These are phyloP conservation scores for Puccinia hordei DNA, from an alignment of 1,284 basidiomycete species.

Conservation along the genomic window DNA sequence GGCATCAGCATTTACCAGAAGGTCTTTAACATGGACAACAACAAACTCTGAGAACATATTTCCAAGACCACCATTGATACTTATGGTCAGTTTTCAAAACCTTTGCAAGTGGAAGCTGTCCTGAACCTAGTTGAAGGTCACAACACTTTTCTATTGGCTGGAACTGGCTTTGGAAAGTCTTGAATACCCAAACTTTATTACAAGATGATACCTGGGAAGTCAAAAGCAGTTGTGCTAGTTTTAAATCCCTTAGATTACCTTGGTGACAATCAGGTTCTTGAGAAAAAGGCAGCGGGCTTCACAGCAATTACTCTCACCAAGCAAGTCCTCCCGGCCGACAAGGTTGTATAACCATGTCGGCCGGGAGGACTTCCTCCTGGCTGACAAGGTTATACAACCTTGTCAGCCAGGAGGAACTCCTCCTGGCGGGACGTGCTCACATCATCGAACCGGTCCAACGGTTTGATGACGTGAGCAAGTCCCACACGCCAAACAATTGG, in stretches of 20 bases:
- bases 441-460: no score
- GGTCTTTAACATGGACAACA: background rate
- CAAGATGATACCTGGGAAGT: background rate
- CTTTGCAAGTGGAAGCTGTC: background rate
- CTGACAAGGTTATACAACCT: no score
- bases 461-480: no score
- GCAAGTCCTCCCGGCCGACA: background rate
- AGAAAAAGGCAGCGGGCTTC: conserved; percentile 5
- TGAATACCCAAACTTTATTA: conserved; percentile 17
- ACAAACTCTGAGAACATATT: background rate
- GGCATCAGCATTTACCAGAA: background rate
- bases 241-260: background rate
- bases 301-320: background rate
- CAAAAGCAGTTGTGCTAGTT: background rate
- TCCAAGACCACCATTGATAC: background rate
- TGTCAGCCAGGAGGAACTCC: no score
- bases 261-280: conserved; percentile 1
- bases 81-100: background rate
- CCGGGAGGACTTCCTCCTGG: no score
- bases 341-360: background rate
- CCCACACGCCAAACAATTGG: no score
- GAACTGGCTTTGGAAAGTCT: no score
- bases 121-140: conserved; percentile 1
- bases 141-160: background rate
- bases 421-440: no score